phyloP scores from a whole-genome alignment of 1,284 basidiomycete genomes.

The Clitocybe nebularis region DNA sequence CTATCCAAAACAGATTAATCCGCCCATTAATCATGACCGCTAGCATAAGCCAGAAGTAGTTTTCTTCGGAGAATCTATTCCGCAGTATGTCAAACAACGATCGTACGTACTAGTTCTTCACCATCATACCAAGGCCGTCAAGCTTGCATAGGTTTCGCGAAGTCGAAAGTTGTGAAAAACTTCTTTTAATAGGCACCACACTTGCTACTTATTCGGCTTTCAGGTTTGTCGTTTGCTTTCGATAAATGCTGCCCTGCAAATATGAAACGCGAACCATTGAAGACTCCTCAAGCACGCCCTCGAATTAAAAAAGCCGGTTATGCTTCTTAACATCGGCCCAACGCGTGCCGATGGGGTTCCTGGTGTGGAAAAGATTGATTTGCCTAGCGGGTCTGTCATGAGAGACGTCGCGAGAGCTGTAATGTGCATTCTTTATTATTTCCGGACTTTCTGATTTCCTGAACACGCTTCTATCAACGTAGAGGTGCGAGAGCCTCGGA shows the following conservation, averaged over 20 bases:
- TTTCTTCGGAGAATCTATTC: slow-evolving; percentile 88
- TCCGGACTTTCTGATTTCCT: not conserved
- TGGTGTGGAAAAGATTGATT: slow-evolving; percentile 74
- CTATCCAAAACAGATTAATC: too few species aligned
- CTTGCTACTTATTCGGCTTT: slow-evolving; percentile 92
- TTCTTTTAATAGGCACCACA: slow-evolving; percentile 84
- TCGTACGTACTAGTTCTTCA: slow-evolving; percentile 52
- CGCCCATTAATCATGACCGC: too few species aligned
- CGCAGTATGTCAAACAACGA: slow-evolving; percentile 53
- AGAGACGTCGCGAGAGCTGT: slow-evolving; percentile 53
- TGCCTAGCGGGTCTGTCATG: slow-evolving; percentile 67
- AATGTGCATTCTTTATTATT: slow-evolving; percentile 40
- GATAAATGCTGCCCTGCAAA: not conserved
- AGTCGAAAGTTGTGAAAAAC: slow-evolving; percentile 57
- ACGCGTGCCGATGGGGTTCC: slow-evolving; percentile 76
- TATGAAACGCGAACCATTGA: slow-evolving; percentile 1
- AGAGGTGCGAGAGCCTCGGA: slow-evolving; percentile 38
- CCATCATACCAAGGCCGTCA: not conserved
- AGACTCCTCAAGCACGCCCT: slow-evolving; percentile 81
- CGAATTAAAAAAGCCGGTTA: slow-evolving; percentile 69
- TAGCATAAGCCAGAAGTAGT: slow-evolving; percentile 83
- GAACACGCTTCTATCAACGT: slow-evolving; percentile 5
- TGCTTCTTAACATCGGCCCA: slow-evolving; percentile 84
- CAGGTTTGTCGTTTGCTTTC: slow-evolving; percentile 40
- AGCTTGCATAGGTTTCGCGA: slow-evolving; percentile 46